Evolutionary conservation across 129 eudicot species (phyloP).

Genomic region (Escallonia herrerae): DNA sequence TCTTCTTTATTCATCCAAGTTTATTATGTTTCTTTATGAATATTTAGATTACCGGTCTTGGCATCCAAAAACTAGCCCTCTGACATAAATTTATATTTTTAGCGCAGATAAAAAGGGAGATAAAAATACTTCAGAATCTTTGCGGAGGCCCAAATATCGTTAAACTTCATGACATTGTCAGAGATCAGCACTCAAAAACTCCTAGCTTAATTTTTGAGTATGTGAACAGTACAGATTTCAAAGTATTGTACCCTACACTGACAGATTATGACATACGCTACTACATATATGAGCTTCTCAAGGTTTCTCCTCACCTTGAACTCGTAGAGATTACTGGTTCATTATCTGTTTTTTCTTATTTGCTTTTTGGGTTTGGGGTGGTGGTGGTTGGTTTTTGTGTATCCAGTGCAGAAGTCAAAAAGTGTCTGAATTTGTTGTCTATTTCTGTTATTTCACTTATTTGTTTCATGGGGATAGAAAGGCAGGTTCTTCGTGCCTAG

Average conservation of each 20-base stretch:
- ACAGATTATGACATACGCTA: constrained; percentile 67
- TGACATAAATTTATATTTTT: background rate
- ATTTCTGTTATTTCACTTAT: too few relatives aligned
- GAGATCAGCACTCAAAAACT: constrained; percentile 64
- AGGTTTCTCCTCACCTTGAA: constrained; percentile 20
- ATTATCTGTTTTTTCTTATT: background rate
- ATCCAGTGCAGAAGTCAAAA: background rate
- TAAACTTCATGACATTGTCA: constrained; percentile 48
- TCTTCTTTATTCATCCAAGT: background rate
- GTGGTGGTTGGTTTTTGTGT: background rate
- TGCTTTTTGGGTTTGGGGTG: background rate
- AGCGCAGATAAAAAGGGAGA: constrained; percentile 57
- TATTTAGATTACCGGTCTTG: too few relatives aligned
- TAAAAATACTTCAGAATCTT: constrained; percentile 56
- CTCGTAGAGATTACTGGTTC: background rate
- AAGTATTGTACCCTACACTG: constrained; percentile 54
- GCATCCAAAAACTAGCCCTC: too few relatives aligned
- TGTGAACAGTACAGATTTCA: constrained; percentile 59
- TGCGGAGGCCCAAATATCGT: constrained; percentile 56
- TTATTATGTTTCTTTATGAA: too few relatives aligned
- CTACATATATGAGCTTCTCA: constrained; percentile 62
- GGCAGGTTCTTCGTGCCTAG: too few relatives aligned
- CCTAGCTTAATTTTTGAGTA: constrained; percentile 56
- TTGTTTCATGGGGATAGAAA: too few relatives aligned
- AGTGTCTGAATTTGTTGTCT: too few relatives aligned